Base-by-base conservation (phyloP, 176 grass and related monocot genomes). In the Cenchrus fungigraminus region DNA sequence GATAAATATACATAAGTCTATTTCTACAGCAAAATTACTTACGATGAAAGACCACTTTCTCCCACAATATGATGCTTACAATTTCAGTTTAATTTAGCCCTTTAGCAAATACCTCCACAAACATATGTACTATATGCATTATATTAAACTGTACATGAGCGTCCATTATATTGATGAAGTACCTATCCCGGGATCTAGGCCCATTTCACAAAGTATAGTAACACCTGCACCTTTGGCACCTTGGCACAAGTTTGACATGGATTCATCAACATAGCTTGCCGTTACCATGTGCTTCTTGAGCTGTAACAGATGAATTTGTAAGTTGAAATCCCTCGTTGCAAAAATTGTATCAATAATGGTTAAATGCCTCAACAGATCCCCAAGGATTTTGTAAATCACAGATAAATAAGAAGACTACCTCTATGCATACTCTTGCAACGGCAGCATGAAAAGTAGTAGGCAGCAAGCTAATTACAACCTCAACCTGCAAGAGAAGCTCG, bases 131-230 rank as follows among this genome's bases (percentile, higher is more conserved):
- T 52, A 74, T 25, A 57, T 42, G n/a, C 55, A n/a, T 64, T 53
- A 1, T 1, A 53, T 79, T 8, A 53, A 68, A n/a, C n/a, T n/a
- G n/a, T 64, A 54, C 56, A 71, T 51, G 44, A 49, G 58, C 68
- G 43, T 20, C 17, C 45, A n/a, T 55, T 63, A 79, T 49, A 66
- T 65, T 9, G 52, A 50, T 75, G 4, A 78, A 83, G 60, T 87
- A 98, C 96, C 96, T 88, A 98, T 95, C 76, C 96, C 96, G 85
- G 96, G 96, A 93, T 98, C 96, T 69, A 98, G 96, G 77, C 96
- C 96, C 93, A 98, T 95, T 93, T 98, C 96, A 28, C 96, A 98
- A 62, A 98, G 96, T 56, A 98, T 84, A 25, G 83, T 89, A 57
- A 98, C 89, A 76, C 96, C 93, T 70, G 87, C 92, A 87, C 22